These are phyloP conservation scores for Epipyxis sp. DNA, from an alignment of 108 stramenopile genomes.

Conservation along the genomic window DNA sequence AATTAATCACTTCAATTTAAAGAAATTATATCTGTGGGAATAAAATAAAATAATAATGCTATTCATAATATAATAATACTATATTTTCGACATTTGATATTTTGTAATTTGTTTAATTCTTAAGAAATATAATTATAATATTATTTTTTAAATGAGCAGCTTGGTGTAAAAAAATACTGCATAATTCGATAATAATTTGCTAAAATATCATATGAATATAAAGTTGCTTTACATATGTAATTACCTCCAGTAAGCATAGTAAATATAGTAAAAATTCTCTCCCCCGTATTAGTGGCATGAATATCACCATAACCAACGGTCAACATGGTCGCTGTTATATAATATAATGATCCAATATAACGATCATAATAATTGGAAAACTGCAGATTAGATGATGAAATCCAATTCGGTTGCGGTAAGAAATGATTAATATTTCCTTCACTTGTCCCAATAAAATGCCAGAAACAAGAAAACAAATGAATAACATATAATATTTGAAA, in stretches of 20 bases:
- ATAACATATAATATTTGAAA: constrained; percentile 15
- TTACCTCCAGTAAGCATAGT: constrained; percentile 17
- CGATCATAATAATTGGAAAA: constrained; percentile 25
- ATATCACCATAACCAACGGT: constrained; percentile 36
- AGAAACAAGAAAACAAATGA: constrained; percentile 29
- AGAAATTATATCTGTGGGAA: too few species aligned
- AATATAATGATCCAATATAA: constrained; percentile 60
- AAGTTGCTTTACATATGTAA: too few species aligned
- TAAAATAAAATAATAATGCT: too few species aligned
- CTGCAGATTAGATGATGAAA: constrained; percentile 16
- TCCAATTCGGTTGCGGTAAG: neutral
- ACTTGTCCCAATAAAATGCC: neutral
- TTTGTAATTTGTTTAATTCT: too few species aligned
- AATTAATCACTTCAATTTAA: too few species aligned
- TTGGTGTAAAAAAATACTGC: too few species aligned
- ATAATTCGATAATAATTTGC: too few species aligned
- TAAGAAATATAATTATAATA: too few species aligned
- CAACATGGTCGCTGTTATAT: constrained; percentile 55
- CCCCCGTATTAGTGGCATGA: neutral
- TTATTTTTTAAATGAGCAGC: too few species aligned
- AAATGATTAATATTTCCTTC: neutral
- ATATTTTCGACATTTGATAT: too few species aligned
- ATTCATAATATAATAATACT: too few species aligned
- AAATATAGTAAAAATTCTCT: constrained; percentile 15
- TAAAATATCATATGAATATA: too few species aligned